These are phyloP conservation scores for Coix lacrymajobi DNA, from an alignment of 176 grass and related monocot genomes.

Conservation along the genomic window DNA sequence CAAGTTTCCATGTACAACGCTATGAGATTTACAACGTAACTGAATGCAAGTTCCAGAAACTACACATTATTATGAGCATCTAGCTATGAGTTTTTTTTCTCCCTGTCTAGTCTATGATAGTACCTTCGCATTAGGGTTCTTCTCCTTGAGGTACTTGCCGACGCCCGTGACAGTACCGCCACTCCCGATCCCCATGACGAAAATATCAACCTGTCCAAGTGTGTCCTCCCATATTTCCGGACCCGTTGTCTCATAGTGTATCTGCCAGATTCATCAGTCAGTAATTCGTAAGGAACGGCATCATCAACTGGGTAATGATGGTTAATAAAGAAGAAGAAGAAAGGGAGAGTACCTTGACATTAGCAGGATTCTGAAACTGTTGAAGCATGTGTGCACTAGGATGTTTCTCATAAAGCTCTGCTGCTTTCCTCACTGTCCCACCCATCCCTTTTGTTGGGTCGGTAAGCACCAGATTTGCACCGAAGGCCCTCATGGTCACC, in stretches of 20 bases:
- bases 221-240: slow-evolving; percentile 94
- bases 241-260: slow-evolving; percentile 82
- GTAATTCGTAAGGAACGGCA: background rate
- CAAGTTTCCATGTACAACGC: background rate
- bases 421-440: slow-evolving; percentile 84
- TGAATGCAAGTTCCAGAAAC: background rate
- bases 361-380: slow-evolving; percentile 93
- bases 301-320: background rate
- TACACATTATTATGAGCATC: background rate
- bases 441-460: slow-evolving; percentile 91
- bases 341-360: slow-evolving; percentile 61
- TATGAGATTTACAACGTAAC: background rate
- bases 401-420: slow-evolving; percentile 67
- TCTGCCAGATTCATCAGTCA: slow-evolving; percentile 14
- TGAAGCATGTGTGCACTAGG: slow-evolving; percentile 81
- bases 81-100: background rate
- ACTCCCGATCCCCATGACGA: slow-evolving; percentile 84
- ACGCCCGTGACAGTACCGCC: slow-evolving; percentile 16
- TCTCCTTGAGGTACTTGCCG: slow-evolving; percentile 43
- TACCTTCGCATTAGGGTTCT: slow-evolving; percentile 46
- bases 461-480: slow-evolving; percentile 66
- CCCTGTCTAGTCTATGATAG: background rate
- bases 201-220: slow-evolving; percentile 83
- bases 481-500: slow-evolving; percentile 77
- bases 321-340: no score